Percentiles rank a stretch among this genome's conserved stretches.
These are phyloP conservation scores for Paspalum vaginatum DNA, from an alignment of 176 grass and related monocot species.

Conservation along the genomic window DNA sequence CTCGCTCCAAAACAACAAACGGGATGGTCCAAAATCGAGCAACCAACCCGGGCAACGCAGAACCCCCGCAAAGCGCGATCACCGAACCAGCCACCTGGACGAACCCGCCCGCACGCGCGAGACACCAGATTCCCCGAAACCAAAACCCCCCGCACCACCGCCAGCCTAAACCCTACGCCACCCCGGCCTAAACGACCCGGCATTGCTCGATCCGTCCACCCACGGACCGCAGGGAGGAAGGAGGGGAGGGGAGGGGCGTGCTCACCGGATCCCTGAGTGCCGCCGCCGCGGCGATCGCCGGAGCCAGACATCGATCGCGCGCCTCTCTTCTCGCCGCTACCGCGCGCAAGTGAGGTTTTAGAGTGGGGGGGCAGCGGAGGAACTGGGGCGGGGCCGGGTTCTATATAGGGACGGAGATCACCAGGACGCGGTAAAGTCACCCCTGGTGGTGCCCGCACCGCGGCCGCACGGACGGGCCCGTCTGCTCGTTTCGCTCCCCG, in stretches of 20 bases:
- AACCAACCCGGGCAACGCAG: too few relatives aligned
- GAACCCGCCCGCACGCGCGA: not conserved
- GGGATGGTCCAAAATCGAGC: too few relatives aligned
- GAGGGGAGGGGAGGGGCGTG: not conserved
- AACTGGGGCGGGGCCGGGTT: too few relatives aligned
- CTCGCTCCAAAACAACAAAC: constrained; percentile 11
- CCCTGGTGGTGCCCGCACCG: too few relatives aligned
- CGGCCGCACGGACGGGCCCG: too few relatives aligned
- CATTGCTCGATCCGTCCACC: constrained; percentile 19
- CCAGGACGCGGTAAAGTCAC: too few relatives aligned
- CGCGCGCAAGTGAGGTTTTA: too few relatives aligned
- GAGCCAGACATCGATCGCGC: constrained; percentile 15
- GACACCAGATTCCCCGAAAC: not conserved
- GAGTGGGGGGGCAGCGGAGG: too few relatives aligned
- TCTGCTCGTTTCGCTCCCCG: too few relatives aligned
- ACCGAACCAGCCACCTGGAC: too few relatives aligned
- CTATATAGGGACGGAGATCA: too few relatives aligned
- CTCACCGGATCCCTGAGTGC: constrained; percentile 23
- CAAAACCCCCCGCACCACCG: not conserved
- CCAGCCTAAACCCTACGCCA: constrained; percentile 2
- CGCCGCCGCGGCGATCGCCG: constrained; percentile 19
- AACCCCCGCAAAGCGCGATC: too few relatives aligned
- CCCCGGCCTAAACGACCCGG: not conserved
- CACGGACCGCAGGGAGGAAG: not conserved
- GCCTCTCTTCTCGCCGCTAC: not conserved